These are phyloP conservation scores for Arthrobotrys iridis DNA, from an alignment of 2,329 filamentous ascomycete genomes.

Conservation along the genomic window DNA sequence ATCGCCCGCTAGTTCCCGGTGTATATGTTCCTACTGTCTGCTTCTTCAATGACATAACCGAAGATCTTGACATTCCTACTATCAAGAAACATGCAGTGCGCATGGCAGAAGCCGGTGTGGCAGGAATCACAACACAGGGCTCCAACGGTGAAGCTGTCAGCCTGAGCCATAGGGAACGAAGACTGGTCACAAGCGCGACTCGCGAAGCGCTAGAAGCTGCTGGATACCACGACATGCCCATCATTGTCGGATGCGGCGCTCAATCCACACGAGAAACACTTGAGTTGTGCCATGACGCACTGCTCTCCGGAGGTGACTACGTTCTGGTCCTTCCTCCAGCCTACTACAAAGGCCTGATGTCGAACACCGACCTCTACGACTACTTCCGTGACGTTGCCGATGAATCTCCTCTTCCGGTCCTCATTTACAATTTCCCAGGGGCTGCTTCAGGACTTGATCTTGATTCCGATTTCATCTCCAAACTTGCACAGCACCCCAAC, in stretches of 20 bases:
- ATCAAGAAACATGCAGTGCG: slow-evolving; percentile 84
- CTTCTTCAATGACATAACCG: slow-evolving; percentile 84
- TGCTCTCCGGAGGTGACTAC: slow-evolving; percentile 79
- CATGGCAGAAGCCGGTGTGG: slow-evolving; percentile 79
- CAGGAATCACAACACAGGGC: slow-evolving; percentile 85
- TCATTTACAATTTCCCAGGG: slow-evolving; percentile 91
- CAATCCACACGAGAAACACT: slow-evolving; percentile 84
- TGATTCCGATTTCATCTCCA: slow-evolving; percentile 86
- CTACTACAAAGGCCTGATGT: slow-evolving; percentile 82
- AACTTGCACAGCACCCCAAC: slow-evolving; percentile 80
- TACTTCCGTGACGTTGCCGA: slow-evolving; percentile 82
- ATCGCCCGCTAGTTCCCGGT: slow-evolving; percentile 75
- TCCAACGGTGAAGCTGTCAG: slow-evolving; percentile 92
- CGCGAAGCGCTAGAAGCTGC: slow-evolving; percentile 83
- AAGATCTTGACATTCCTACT: slow-evolving; percentile 81
- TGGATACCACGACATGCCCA: slow-evolving; percentile 77
- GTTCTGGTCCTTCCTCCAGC: slow-evolving; percentile 80
- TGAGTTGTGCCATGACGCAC: slow-evolving; percentile 74
- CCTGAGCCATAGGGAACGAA: slow-evolving; percentile 80
- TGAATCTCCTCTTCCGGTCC: slow-evolving; percentile 76
- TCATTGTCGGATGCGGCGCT: slow-evolving; percentile 83
- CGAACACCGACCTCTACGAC: slow-evolving; percentile 76
- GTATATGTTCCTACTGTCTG: slow-evolving; percentile 92
- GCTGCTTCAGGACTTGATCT: slow-evolving; percentile 88
- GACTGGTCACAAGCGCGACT: slow-evolving; percentile 77